phyloP scores from a whole-genome alignment of 2,329 filamentous ascomycete genomes.

The Fusarium brevicatenulatum region DNA sequence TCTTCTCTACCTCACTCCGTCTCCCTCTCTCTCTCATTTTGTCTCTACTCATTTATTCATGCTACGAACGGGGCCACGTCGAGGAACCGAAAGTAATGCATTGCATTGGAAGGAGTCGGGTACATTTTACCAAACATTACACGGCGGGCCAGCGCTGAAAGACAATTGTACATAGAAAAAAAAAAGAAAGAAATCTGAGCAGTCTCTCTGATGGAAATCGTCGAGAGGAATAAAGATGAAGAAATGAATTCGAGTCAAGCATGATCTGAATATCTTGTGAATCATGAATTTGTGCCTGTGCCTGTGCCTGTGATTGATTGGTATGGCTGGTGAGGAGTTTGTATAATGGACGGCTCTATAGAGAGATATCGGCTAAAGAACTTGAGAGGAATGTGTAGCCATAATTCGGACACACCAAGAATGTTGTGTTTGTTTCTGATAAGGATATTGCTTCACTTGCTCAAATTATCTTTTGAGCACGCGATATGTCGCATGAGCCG shows the following conservation, averaged over 20 bases:
- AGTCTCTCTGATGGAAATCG: conserved; percentile 26
- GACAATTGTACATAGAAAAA: conserved; percentile 45
- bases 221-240: conserved; percentile 29
- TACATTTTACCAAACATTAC: conserved; percentile 22
- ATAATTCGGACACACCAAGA: not conserved
- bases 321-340: not conserved
- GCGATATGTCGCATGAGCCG: not conserved
- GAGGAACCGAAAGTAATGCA: conserved; percentile 42
- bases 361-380: not conserved
- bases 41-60: conserved; percentile 9
- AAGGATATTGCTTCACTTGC: not conserved
- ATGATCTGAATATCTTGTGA: not conserved
- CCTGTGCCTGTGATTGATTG: not conserved
- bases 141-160: conserved; percentile 42
- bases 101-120: conserved; percentile 46
- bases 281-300: not conserved
- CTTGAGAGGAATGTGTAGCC: conserved; percentile 9
- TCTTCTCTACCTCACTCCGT: not conserved
- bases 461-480: not conserved
- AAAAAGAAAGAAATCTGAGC: conserved; percentile 18
- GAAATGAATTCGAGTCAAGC: conserved; percentile 14
- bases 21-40: not conserved
- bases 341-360: not conserved
- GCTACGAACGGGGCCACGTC: conserved; percentile 32
- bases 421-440: not conserved